These are phyloP conservation scores for Claviceps pazoutovae DNA, from an alignment of 2,329 filamentous ascomycete genomes.

Conservation along the genomic window DNA sequence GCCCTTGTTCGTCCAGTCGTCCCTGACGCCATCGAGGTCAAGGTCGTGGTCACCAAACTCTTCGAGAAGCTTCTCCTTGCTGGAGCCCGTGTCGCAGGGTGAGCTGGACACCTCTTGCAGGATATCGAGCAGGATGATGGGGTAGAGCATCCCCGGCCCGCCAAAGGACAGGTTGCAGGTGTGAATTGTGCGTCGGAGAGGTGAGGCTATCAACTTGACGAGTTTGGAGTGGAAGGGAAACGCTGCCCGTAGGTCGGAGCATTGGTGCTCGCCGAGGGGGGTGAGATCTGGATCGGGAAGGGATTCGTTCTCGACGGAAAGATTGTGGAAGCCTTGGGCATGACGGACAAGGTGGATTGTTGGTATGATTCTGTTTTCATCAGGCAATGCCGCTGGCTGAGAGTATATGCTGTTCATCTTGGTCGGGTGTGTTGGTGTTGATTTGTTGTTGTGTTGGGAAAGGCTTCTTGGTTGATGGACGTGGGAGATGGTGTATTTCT, in stretches of 20 bases:
- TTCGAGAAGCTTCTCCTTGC: constrained; percentile 35
- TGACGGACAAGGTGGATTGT: constrained; percentile 58
- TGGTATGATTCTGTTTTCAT: constrained; percentile 26
- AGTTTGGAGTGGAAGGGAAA: constrained; percentile 55
- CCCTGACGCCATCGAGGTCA: constrained; percentile 46
- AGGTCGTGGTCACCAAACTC: constrained; percentile 49
- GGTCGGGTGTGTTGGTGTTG: no score
- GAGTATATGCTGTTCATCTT: no score
- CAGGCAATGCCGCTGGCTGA: no score
- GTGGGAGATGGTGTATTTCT: no score
- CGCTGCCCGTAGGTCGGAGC: constrained; percentile 40
- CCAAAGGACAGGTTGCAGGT: constrained; percentile 61
- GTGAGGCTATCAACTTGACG: constrained; percentile 62
- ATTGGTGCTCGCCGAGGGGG: constrained; percentile 61
- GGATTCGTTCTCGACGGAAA: constrained; percentile 51
- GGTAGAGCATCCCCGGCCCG: constrained; percentile 22
- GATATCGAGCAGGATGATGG: constrained; percentile 55
- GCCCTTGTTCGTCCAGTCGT: constrained; percentile 60
- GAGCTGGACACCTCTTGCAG: constrained; percentile 65
- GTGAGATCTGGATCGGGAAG: constrained; percentile 72
- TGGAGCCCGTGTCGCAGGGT: constrained; percentile 63
- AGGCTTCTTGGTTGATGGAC: no score
- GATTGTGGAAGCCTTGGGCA: constrained; percentile 71
- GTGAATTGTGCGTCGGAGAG: constrained; percentile 66
- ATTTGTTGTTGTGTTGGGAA: no score